Percentiles rank a stretch among this genome's conserved stretches.
Conservation (phyloP, 2,329 filamentous ascomycete species). For the Lecanicillium sp. region DNA sequence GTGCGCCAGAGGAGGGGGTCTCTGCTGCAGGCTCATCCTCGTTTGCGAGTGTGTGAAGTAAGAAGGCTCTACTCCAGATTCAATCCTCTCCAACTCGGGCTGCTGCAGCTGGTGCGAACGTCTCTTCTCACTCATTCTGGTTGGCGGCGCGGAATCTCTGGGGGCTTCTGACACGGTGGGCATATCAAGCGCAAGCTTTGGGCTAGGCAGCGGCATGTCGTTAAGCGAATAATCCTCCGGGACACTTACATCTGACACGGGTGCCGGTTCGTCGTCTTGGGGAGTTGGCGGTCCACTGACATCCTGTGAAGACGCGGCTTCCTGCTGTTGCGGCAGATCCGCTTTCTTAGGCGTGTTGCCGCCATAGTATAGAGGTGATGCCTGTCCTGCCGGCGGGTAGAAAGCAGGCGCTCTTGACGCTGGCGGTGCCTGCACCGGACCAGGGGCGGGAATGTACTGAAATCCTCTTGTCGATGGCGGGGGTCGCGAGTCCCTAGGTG, state of each 20-base stretch:
- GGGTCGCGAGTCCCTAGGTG: conserved; percentile 17
- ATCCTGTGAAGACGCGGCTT: no score
- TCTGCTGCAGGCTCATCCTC: neutral
- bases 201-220: neutral
- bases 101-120: conserved; percentile 5
- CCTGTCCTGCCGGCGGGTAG: no score
- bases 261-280: no score
- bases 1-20: conserved; percentile 5
- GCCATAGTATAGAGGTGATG: no score
- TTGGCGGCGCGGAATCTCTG: neutral
- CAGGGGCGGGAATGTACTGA: conserved; percentile 12
- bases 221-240: conserved; percentile 7
- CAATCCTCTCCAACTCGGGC: conserved; percentile 21
- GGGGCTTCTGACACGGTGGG: neutral
- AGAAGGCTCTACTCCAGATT: conserved; percentile 16
- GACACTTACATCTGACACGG: no score
- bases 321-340: no score
- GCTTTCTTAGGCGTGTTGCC: no score
- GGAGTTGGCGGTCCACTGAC: no score
- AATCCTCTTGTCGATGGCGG: conserved; percentile 24
- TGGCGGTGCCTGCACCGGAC: no score
- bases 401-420: no score
- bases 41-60: conserved; percentile 4
- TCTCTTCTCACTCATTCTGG: no score
- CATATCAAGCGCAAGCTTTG: neutral